Base-by-base conservation (phyloP, 1,284 basidiomycete genomes). In the Ganoderma leucocontextum region DNA sequence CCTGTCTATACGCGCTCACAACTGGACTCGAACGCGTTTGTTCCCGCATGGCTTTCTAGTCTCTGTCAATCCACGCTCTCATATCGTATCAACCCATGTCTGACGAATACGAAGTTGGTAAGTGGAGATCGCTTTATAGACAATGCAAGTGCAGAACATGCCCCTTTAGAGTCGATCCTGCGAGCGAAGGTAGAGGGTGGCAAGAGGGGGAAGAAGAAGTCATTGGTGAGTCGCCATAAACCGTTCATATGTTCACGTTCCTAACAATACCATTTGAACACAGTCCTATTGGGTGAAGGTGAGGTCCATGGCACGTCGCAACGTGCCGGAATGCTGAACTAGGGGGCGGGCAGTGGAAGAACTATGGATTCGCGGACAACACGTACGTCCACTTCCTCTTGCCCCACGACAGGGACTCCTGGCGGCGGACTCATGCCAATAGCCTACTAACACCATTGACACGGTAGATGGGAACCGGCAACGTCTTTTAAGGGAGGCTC, bases 231-330 rank as follows among this genome's bases (percentile, higher is more conserved):
- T 75, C 63, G 22, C 17, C 3, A 49, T 13, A 15, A 15, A n/a
- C 10, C 22, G 38, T 6, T 41, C 9, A 58, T 53, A 42, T 63
- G 9, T 36, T n/a, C 35, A 9, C 22, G 44, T 10, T 49, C 9
- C 36, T 62, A 10, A 58, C 25, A 5, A 15, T 22, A 25, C 15
- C 39, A 4, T 60, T 39, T 12, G 7, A 13, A 15, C 5, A 8
- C 63, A 92, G 91, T 82, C 82, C 79, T 92, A 88, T 76, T 82
- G 78, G 55, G 89, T 92, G 60, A 87, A 90, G 78, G 91, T 92
- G 76, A 75, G 83, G 78, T 36, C 65, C 22, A 61, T 29, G 58
- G 22, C 55, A 35, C 22, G 13, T 62, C 19, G 42, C 13, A 41
- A 44, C 15, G 36, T 25, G 8, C 19, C 15, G 42, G 49, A 55